Percentiles rank a stretch among this genome's conserved stretches.
Evolutionary conservation across 2,329 filamentous ascomycete species (phyloP).

Genomic region (Pleomassaria siparia): DNA sequence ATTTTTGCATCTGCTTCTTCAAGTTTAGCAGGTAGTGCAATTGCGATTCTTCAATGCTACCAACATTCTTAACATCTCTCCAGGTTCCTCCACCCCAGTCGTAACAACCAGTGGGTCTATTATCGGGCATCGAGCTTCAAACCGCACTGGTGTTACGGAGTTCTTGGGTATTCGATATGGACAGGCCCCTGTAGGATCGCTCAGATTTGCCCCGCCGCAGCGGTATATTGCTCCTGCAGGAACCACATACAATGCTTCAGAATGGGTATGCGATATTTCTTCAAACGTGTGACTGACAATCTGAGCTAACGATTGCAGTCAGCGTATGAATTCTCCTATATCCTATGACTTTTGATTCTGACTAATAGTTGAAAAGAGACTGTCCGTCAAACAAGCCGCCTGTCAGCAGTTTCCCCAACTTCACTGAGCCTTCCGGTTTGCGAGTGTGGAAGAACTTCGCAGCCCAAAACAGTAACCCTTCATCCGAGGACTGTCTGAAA

Average conservation of each 20-base stretch:
- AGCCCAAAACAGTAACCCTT: slow-evolving; percentile 24
- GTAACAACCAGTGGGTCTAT: slow-evolving; percentile 35
- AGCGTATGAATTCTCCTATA: slow-evolving; percentile 16
- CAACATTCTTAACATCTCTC: too few species aligned
- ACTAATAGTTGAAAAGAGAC: slow-evolving; percentile 15
- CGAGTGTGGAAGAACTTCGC: slow-evolving; percentile 31
- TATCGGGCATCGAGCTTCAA: slow-evolving; percentile 32
- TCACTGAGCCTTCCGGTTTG: slow-evolving; percentile 25
- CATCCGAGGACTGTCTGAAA: slow-evolving; percentile 32
- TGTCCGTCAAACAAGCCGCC: slow-evolving; percentile 28
- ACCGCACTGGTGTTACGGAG: slow-evolving; percentile 26
- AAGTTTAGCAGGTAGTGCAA: too few species aligned
- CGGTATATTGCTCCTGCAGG: slow-evolving; percentile 23
- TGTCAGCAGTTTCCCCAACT: slow-evolving; percentile 26
- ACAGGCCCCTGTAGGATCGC: slow-evolving; percentile 32
- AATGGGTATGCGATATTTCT: slow-evolving; percentile 17
- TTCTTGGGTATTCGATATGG: slow-evolving; percentile 43
- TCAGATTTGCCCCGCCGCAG: slow-evolving; percentile 37
- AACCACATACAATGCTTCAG: slow-evolving; percentile 23
- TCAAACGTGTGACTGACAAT: neutral
- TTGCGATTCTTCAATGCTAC: too few species aligned
- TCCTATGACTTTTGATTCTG: neutral
- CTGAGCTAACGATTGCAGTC: slow-evolving; percentile 20
- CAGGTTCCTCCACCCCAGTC: slow-evolving; percentile 7
- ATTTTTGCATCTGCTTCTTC: too few species aligned